These are phyloP conservation scores for Phaeosphaeriaceae sp. DNA, from an alignment of 2,329 filamentous ascomycete species.

Conservation along the genomic window DNA sequence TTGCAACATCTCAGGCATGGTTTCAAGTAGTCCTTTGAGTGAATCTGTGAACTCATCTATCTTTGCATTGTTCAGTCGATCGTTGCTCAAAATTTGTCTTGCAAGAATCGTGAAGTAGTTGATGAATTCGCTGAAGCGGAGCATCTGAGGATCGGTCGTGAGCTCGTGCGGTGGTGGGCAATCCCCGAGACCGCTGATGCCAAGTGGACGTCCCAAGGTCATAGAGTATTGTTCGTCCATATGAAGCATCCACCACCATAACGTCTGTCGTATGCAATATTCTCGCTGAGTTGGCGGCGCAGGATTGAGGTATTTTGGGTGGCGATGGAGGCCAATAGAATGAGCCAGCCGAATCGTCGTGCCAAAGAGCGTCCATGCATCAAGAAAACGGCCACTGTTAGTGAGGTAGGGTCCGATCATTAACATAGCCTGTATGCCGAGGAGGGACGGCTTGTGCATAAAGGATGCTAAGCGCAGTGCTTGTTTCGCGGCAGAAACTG, in stretches of 20 bases:
- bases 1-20: slow-evolving; percentile 56
- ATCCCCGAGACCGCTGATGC: slow-evolving; percentile 59
- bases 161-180: slow-evolving; percentile 56
- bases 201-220: slow-evolving; percentile 57
- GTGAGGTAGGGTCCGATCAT: slow-evolving; percentile 60
- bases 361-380: slow-evolving; percentile 60
- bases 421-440: slow-evolving; percentile 56
- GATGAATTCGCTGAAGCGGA: slow-evolving; percentile 56
- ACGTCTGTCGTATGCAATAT: slow-evolving; percentile 51
- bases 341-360: slow-evolving; percentile 59
- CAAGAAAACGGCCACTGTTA: slow-evolving; percentile 58
- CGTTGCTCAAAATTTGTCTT: slow-evolving; percentile 56
- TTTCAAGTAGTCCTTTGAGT: slow-evolving; percentile 53
- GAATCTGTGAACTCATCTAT: slow-evolving; percentile 59
- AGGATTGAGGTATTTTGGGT: slow-evolving; percentile 56
- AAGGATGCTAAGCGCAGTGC: slow-evolving; percentile 58
- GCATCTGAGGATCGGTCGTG: slow-evolving; percentile 53
- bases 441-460: slow-evolving; percentile 57
- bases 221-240: slow-evolving; percentile 62
- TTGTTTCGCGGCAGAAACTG: slow-evolving; percentile 60
- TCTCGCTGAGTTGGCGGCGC: slow-evolving; percentile 51
- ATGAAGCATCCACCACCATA: slow-evolving; percentile 64
- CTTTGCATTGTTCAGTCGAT: slow-evolving; percentile 51
- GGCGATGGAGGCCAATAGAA: slow-evolving; percentile 58
- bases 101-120: slow-evolving; percentile 58